These are phyloP conservation scores for Rhodotorula sp. DNA, from an alignment of 1,284 basidiomycete species.

Conservation along the genomic window DNA sequence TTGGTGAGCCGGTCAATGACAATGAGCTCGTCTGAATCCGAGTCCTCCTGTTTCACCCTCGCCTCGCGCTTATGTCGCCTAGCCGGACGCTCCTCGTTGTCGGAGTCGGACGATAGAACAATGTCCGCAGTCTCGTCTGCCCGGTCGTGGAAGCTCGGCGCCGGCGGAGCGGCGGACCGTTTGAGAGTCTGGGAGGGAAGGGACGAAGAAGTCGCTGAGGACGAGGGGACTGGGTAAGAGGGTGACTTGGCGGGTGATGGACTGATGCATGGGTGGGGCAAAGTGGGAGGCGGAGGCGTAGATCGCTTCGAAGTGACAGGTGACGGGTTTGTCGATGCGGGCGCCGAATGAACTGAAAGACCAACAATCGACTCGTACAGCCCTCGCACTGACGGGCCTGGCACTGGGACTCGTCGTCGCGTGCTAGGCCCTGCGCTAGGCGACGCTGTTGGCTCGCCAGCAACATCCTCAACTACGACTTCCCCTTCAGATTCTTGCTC, in stretches of 20 bases:
- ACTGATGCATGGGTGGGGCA: neutral
- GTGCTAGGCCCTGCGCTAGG: too few relatives aligned
- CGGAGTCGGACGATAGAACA: slow-evolving; percentile 9
- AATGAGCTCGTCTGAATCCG: slow-evolving; percentile 7
- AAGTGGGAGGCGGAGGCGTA: neutral
- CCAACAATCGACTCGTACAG: slow-evolving; percentile 25
- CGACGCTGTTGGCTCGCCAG: too few relatives aligned
- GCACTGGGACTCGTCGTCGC: too few relatives aligned
- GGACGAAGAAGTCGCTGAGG: too few relatives aligned
- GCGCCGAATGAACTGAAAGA: neutral
- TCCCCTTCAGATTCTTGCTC: neutral
- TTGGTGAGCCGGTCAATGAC: slow-evolving; percentile 15
- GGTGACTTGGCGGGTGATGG: neutral
- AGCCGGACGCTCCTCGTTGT: neutral
- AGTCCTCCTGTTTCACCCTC: neutral
- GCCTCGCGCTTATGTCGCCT: neutral
- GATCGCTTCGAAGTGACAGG: neutral
- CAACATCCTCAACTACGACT: too few relatives aligned
- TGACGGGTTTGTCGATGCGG: neutral
- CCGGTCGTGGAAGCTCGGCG: too few relatives aligned
- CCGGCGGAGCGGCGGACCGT: too few relatives aligned
- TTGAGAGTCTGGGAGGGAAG: too few relatives aligned
- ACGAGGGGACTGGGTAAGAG: neutral
- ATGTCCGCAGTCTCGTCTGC: slow-evolving; percentile 3
- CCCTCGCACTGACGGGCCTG: slow-evolving; percentile 1